phyloP scores from a whole-genome alignment of 176 grass and related monocot genomes.

The Phoenix dactylifera region DNA sequence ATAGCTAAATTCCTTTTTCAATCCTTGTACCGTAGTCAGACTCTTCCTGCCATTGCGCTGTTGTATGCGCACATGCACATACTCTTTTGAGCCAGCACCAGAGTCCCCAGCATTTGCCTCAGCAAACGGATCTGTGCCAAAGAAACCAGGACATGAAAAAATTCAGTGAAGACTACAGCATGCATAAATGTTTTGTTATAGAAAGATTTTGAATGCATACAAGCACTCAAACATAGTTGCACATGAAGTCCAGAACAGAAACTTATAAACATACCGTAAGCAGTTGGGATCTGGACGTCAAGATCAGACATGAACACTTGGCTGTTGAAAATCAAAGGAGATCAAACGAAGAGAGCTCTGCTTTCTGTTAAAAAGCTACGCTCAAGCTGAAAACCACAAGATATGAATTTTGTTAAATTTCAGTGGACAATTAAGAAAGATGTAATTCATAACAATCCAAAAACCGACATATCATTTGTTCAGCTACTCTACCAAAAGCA shows the following conservation, averaged over 20 bases:
- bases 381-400: no score
- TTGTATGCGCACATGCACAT: slow-evolving; percentile 90
- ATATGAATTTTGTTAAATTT: no score
- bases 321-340: slow-evolving; percentile 28
- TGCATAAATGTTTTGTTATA: no score
- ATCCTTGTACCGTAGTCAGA: slow-evolving; percentile 91
- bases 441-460: no score
- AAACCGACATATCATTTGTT: no score
- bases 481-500: no score
- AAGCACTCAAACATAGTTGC: no score
- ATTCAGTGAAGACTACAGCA: no score
- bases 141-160: background rate
- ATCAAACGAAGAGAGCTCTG: background rate
- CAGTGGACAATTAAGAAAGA: no score
- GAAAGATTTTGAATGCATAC: no score
- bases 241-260: no score
- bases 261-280: slow-evolving; percentile 54
- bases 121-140: slow-evolving; percentile 78
- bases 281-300: slow-evolving; percentile 80
- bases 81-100: slow-evolving; percentile 87
- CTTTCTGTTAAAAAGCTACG: background rate
- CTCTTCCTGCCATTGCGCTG: slow-evolving; percentile 98
- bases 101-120: slow-evolving; percentile 99
- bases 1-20: slow-evolving; percentile 92
- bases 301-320: slow-evolving; percentile 99